A percentile compares a stretch with the other conserved stretches of the same genome.
Evolutionary conservation across 2,329 filamentous ascomycete species (phyloP).

Genomic region (Penicillium crustosum): DNA sequence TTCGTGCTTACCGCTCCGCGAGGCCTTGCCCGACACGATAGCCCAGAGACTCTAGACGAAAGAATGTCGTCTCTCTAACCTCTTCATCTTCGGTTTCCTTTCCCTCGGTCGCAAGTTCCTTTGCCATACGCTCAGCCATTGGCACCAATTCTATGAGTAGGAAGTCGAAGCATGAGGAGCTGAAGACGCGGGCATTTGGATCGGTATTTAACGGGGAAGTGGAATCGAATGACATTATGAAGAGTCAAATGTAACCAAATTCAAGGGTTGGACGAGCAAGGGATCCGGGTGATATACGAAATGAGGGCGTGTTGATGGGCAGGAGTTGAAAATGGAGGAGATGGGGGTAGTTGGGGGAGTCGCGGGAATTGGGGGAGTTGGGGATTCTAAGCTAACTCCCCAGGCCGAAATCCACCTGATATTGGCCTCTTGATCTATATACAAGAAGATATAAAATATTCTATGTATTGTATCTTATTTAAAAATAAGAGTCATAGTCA

Average conservation of each 20-base stretch:
- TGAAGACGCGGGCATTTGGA: slow-evolving; percentile 73
- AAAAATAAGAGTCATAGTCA: not conserved
- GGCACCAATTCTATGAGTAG: slow-evolving; percentile 96
- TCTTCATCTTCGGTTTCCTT: slow-evolving; percentile 59
- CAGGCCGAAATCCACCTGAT: not conserved
- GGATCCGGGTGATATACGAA: not conserved
- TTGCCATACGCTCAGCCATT: slow-evolving; percentile 81
- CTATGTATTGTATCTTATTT: not conserved
- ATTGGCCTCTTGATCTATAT: not conserved
- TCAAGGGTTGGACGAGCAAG: not conserved
- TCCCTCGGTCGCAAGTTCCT: slow-evolving; percentile 56
- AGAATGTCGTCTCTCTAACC: slow-evolving; percentile 80
- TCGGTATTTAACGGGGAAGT: slow-evolving; percentile 70
- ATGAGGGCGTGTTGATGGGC: not conserved
- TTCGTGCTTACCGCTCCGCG: slow-evolving; percentile 69
- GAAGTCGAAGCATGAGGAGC: slow-evolving; percentile 85
- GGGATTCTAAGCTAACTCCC: not conserved
- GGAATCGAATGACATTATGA: slow-evolving; percentile 70
- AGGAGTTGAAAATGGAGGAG: not conserved
- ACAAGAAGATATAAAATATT: not conserved
- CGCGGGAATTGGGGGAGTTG: not conserved
- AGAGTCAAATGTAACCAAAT: not conserved
- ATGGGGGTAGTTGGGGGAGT: not conserved
- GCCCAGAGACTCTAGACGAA: slow-evolving; percentile 76
- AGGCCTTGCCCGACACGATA: slow-evolving; percentile 91